Conservation (phyloP, 441 rosid species). For the Codiaeum variegatum region DNA sequence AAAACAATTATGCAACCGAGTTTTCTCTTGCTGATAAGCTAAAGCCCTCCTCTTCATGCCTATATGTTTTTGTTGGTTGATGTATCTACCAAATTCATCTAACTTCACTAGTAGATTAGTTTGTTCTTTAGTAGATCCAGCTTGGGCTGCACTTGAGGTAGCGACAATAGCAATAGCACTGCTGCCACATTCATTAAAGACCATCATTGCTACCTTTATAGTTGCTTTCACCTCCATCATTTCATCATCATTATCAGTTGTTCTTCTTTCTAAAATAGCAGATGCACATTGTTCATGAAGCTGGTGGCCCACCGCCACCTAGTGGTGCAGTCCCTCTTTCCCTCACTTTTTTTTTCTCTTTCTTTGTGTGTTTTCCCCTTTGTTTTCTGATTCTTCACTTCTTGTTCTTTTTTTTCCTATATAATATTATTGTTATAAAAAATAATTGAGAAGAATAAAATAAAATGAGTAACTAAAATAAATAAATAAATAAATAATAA, state of each 20-base stretch:
- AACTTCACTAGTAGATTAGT: slow-evolving; percentile 52
- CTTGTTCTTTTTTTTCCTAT: no score
- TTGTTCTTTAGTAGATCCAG: slow-evolving; percentile 62
- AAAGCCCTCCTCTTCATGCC: slow-evolving; percentile 70
- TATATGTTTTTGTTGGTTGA: slow-evolving; percentile 76
- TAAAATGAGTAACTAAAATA: no score
- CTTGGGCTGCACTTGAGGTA: slow-evolving; percentile 71
- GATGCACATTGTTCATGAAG: slow-evolving; percentile 74
- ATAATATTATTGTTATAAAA: no score
- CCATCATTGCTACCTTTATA: slow-evolving; percentile 67
- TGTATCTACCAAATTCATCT: slow-evolving; percentile 91
- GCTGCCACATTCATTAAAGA: slow-evolving; percentile 59
- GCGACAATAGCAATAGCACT: slow-evolving; percentile 51
- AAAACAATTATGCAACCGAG: no score
- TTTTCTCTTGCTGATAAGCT: slow-evolving; percentile 65
- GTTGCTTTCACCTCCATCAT: slow-evolving; percentile 79
- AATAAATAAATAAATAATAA: no score
- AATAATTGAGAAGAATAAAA: no score
- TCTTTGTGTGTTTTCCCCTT: no score
- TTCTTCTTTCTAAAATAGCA: slow-evolving; percentile 66
- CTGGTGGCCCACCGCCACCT: no score
- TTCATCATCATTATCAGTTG: slow-evolving; percentile 77
- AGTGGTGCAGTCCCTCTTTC: no score
- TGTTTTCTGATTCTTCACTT: no score
- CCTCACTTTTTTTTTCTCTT: no score